A percentile compares a stretch with the other conserved stretches of the same genome.
These are phyloP conservation scores for Alternaria panax DNA, from an alignment of 2,329 filamentous ascomycete genomes.

Conservation along the genomic window DNA sequence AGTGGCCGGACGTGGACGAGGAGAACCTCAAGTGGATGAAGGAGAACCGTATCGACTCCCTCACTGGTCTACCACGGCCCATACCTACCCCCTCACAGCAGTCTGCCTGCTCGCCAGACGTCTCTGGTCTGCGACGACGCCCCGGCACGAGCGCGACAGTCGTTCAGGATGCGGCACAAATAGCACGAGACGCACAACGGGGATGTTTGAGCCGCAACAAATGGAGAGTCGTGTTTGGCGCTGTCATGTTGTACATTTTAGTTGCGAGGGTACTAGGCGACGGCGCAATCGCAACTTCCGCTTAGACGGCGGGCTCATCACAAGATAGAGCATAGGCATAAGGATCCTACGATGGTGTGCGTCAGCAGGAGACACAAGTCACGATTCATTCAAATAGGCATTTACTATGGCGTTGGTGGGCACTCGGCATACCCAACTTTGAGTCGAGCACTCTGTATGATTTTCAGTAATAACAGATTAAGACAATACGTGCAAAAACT, in stretches of 20 bases:
- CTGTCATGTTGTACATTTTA: slow-evolving; percentile 83
- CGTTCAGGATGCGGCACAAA: slow-evolving; percentile 78
- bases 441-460: not conserved
- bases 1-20: slow-evolving; percentile 88
- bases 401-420: slow-evolving; percentile 16
- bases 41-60: slow-evolving; percentile 77
- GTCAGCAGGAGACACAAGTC: not conserved
- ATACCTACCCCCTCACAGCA: slow-evolving; percentile 50
- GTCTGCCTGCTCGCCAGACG: slow-evolving; percentile 68
- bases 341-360: not conserved
- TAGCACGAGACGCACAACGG: slow-evolving; percentile 77
- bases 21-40: slow-evolving; percentile 95
- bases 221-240: slow-evolving; percentile 71
- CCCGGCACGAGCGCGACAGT: slow-evolving; percentile 67
- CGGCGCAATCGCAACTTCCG: slow-evolving; percentile 31
- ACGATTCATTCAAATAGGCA: not conserved
- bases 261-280: slow-evolving; percentile 76
- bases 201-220: slow-evolving; percentile 85
- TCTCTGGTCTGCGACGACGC: slow-evolving; percentile 69
- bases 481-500: not conserved
- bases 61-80: slow-evolving; percentile 73
- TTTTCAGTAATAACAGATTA: not conserved
- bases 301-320: not conserved
- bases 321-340: not conserved
- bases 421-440: slow-evolving; percentile 17